Conservation (phyloP, 192 early-diverging fungal genomes). For the Coemansia sp. region DNA sequence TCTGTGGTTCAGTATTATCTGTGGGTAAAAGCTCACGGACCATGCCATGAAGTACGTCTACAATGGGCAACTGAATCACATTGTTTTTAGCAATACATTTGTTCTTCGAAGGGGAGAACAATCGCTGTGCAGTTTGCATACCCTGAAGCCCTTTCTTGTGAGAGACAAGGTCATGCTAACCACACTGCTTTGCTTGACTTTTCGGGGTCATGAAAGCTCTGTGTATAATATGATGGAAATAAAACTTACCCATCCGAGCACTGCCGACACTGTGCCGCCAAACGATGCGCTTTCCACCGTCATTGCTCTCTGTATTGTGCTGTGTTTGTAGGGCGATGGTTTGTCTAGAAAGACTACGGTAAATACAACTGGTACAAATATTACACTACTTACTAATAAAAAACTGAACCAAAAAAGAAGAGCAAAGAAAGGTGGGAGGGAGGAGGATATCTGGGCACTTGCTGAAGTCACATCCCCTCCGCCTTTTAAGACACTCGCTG, state of each 20-base stretch:
- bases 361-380: neutral
- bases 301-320: no score
- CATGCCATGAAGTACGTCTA: slow-evolving; percentile 82
- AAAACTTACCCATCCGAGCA: slow-evolving; percentile 37
- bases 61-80: neutral
- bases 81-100: no score
- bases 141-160: neutral
- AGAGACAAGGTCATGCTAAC: no score
- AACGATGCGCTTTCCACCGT: slow-evolving; percentile 6
- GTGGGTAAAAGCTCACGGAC: slow-evolving; percentile 89
- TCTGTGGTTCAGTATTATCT: slow-evolving; percentile 72
- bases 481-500: no score
- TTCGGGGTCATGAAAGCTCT: no score
- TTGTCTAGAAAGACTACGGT: no score
- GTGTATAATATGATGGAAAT: no score
- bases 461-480: no score
- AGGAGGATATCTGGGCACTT: no score
- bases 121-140: slow-evolving; percentile 1
- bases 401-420: neutral
- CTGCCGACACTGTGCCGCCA: slow-evolving; percentile 26
- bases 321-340: no score
- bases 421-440: neutral
- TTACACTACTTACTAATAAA: neutral
- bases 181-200: no score
- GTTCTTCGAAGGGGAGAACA: slow-evolving; percentile 3